Percentiles rank a stretch among this genome's conserved stretches.
Evolutionary conservation across 2,329 filamentous ascomycete genomes (phyloP).

Genomic region (Aspergillus costaricaensis): DNA sequence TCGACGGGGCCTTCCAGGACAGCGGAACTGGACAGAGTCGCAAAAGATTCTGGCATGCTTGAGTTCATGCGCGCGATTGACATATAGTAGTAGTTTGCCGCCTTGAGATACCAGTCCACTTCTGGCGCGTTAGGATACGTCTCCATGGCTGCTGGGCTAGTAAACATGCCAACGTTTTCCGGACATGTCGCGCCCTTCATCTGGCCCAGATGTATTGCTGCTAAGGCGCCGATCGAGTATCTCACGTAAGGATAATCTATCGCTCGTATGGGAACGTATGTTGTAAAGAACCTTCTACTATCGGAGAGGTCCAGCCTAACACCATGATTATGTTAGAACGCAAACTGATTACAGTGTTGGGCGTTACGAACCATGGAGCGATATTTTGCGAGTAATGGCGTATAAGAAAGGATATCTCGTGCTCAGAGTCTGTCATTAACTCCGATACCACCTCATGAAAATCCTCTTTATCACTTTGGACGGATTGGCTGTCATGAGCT

Average conservation of each 20-base stretch:
- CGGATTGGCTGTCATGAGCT: constrained; percentile 21
- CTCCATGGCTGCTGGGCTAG: constrained; percentile 53
- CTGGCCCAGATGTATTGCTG: constrained; percentile 43
- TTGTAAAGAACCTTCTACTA: constrained; percentile 40
- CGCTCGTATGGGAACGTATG: constrained; percentile 41
- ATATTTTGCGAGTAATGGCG: constrained; percentile 40
- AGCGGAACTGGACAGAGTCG: constrained; percentile 30
- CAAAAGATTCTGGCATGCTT: constrained; percentile 36
- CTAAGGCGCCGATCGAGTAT: constrained; percentile 41
- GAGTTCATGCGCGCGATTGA: constrained; percentile 54
- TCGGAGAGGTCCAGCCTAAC: constrained; percentile 44
- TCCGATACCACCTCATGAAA: constrained; percentile 41
- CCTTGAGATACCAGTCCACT: constrained; percentile 62
- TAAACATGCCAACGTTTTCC: constrained; percentile 27
- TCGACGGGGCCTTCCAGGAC: constrained; percentile 34
- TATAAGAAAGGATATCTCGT: constrained; percentile 42
- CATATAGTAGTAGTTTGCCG: constrained; percentile 62
- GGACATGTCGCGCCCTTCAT: constrained; percentile 33
- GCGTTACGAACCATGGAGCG: constrained; percentile 35
- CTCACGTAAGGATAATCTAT: constrained; percentile 37
- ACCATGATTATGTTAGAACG: constrained; percentile 15
- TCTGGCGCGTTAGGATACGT: constrained; percentile 40
- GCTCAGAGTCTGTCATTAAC: constrained; percentile 40
- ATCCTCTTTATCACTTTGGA: constrained; percentile 31
- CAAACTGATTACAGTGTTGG: neutral